Conservation (phyloP, 768 basidiomycete species). For the Suillus brevipes region DNA sequence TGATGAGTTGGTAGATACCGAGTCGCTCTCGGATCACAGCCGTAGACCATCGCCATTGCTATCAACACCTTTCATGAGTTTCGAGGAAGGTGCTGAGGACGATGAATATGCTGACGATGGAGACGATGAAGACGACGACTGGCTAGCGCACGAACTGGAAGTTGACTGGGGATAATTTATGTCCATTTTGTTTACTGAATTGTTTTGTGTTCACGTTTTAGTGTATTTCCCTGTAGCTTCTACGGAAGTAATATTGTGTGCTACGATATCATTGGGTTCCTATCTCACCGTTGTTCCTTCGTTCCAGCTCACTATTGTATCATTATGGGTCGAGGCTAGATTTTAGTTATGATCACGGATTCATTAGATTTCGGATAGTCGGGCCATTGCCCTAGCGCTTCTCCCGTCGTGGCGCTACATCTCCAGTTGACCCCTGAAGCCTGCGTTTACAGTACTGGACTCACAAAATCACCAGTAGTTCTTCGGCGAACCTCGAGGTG, state of each 20-base stretch:
- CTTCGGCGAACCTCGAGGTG: neutral
- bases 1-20: slow-evolving; percentile 41
- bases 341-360: neutral
- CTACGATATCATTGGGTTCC: slow-evolving; percentile 9
- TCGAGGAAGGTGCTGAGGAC: slow-evolving; percentile 36
- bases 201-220: slow-evolving; percentile 16
- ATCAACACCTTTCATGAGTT: slow-evolving; percentile 20
- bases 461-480: neutral
- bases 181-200: slow-evolving; percentile 8
- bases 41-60: slow-evolving; percentile 14
- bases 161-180: slow-evolving; percentile 69
- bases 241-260: slow-evolving; percentile 20
- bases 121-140: slow-evolving; percentile 70
- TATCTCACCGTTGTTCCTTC: neutral
- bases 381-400: slow-evolving; percentile 46
- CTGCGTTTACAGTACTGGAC: neutral
- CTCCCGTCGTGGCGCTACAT: slow-evolving; percentile 73
- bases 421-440: neutral
- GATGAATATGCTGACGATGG: slow-evolving; percentile 53
- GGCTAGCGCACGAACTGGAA: slow-evolving; percentile 76
- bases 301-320: neutral
- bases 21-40: slow-evolving; percentile 10
- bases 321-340: neutral
- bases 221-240: slow-evolving; percentile 22
- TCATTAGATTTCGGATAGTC: slow-evolving; percentile 58